Evolutionary conservation across 345 rosid genomes (phyloP).

Genomic region (Carallia brachiata): DNA sequence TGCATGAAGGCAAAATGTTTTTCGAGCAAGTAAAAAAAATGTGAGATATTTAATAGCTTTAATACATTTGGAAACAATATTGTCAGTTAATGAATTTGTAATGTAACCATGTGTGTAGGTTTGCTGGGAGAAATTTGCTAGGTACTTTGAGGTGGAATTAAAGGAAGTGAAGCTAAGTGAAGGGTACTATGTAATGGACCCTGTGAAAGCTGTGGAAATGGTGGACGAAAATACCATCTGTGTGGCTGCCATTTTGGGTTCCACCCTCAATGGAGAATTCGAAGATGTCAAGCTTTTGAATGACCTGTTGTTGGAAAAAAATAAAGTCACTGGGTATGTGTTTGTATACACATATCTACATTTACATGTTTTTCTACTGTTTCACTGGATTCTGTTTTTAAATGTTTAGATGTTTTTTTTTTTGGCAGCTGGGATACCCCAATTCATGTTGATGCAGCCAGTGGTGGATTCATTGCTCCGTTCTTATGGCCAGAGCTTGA

Average conservation of each 20-base stretch:
- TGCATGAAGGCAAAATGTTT: no score
- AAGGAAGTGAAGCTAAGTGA: constrained; percentile 85
- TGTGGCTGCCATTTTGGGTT: constrained; percentile 87
- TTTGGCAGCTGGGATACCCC: constrained; percentile 80
- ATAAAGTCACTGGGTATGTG: constrained; percentile 74
- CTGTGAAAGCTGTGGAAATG: constrained; percentile 80
- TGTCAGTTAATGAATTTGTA: no score
- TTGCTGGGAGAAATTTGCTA: constrained; percentile 92
- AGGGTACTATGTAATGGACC: constrained; percentile 96
- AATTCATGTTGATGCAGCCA: constrained; percentile 91
- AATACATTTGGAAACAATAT: no score
- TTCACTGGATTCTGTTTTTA: neutral
- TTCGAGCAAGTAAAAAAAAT: no score
- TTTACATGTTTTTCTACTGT: neutral
- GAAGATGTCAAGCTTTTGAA: constrained; percentile 91
- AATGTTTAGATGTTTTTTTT: neutral
- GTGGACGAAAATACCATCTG: constrained; percentile 99
- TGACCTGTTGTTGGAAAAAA: constrained; percentile 63
- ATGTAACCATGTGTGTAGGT: constrained; percentile 31
- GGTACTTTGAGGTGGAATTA: constrained; percentile 89
- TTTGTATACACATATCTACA: neutral
- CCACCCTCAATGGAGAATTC: constrained; percentile 91
- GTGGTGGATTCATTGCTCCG: constrained; percentile 97
- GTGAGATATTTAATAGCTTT: no score
- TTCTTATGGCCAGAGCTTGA: constrained; percentile 85